Conservation (phyloP, 192 early-diverging fungal species). For the Oehlia diaphana region DNA sequence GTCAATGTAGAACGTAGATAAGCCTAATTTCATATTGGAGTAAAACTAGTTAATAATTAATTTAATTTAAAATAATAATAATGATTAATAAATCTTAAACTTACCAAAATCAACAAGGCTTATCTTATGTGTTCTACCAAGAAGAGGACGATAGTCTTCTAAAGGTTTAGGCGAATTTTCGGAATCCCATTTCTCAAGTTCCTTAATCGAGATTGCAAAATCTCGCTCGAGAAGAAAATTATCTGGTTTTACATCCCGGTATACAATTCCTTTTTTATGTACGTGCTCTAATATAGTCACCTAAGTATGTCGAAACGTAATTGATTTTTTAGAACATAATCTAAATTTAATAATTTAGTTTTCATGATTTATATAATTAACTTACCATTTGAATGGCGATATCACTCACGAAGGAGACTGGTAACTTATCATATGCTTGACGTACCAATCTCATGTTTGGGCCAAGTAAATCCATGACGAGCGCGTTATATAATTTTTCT, state of each 20-base stretch:
- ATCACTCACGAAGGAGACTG: constrained; percentile 46
- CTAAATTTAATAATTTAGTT: background rate
- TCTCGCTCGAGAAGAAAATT: constrained; percentile 59
- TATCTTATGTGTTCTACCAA: constrained; percentile 54
- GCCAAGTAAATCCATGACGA: constrained; percentile 59
- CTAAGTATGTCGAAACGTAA: constrained; percentile 8
- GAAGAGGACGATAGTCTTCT: constrained; percentile 22
- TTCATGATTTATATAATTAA: background rate
- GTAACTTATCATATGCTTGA: constrained; percentile 42
- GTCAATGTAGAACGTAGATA: constrained; percentile 47
- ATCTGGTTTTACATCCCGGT: constrained; percentile 65
- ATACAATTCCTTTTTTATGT: constrained; percentile 60
- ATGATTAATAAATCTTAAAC: background rate
- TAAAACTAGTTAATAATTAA: background rate
- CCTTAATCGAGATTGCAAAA: constrained; percentile 32
- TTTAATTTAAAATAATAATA: background rate
- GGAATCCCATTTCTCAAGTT: constrained; percentile 32
- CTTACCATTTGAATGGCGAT: constrained; percentile 57
- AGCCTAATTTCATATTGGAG: background rate
- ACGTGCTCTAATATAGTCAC: constrained; percentile 49
- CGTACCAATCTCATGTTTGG: constrained; percentile 52
- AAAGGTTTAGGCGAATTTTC: constrained; percentile 35
- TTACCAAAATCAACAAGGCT: constrained; percentile 60
- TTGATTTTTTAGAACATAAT: background rate
- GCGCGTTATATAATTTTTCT: constrained; percentile 48